These are phyloP conservation scores for Ogataea nakhonphanomensis DNA, from an alignment of 805 yeast genomes.

Conservation along the genomic window DNA sequence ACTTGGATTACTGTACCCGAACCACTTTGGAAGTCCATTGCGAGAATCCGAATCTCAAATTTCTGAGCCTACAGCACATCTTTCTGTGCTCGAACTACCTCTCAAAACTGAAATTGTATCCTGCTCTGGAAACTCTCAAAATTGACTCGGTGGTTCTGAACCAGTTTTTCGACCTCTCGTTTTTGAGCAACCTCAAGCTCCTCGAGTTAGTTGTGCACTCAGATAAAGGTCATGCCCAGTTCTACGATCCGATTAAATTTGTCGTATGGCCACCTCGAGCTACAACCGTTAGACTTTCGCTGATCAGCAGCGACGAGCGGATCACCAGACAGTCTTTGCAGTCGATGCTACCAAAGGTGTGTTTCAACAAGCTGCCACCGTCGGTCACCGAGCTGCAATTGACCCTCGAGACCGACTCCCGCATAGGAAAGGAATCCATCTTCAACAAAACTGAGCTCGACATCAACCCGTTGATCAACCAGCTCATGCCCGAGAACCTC, in stretches of 20 bases:
- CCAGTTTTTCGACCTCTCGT: background rate
- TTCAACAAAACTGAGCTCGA: conserved; percentile 8
- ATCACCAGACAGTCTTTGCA: conserved; percentile 7
- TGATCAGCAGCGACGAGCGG: conserved; percentile 14
- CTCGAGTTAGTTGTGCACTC: conserved; percentile 10
- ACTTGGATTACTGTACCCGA: background rate
- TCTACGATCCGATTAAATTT: background rate
- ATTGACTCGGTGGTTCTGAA: conserved; percentile 1
- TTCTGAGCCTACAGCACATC: conserved; percentile 1
- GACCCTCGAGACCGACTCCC: conserved; percentile 7
- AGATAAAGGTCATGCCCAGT: conserved; percentile 1
- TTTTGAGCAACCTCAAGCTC: background rate
- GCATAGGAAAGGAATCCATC: conserved; percentile 13
- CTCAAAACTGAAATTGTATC: conserved; percentile 1
- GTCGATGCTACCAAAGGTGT: conserved; percentile 4
- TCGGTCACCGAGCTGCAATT: conserved; percentile 3
- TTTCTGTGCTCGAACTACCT: conserved; percentile 7
- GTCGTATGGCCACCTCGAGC: conserved; percentile 13
- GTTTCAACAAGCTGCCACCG: conserved; percentile 5
- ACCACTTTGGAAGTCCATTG: background rate
- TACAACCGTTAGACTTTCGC: background rate
- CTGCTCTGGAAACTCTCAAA: conserved; percentile 1
- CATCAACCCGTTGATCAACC: conserved; percentile 4
- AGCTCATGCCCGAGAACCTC: conserved; percentile 7
- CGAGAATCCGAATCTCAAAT: conserved; percentile 1